Evolutionary conservation across 73 alveolate genomes (phyloP), one percentile per base, ranked within the genome.

Genomic region (Loxodes magnus): DNA sequence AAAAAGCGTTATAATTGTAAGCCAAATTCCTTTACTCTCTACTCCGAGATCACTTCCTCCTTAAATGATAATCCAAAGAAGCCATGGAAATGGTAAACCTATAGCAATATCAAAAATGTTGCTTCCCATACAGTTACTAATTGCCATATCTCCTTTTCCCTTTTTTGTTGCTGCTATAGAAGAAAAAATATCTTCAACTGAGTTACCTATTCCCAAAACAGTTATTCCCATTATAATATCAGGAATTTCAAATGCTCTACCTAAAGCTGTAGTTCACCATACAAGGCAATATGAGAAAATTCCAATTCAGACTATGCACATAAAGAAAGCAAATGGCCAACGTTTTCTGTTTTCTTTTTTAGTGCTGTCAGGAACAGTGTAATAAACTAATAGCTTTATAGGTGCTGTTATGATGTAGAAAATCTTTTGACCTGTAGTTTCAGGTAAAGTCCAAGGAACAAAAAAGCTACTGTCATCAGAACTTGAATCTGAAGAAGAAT

Each of bases 201-300:
- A 12, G 7, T 25, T 23, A 0, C 59, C 59, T 19, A 24, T 24
- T 0, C 43, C 59, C 17, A 46, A 1, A 10, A 46, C n/a, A 5
- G 26, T 46, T n/a, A 46, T 24, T 23, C 59, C 59, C 22, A 46
- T 37, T 7, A 46, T 22, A 1, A 37, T 24, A 10, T 46, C 53
- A 46, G 62, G 59, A 46, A 46, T 46, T 7, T 15, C 21, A 17
- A 46, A 41, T 10, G 53, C 59, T 22, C 51, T 46, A 5, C 59
- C 59, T 16, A 46, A 5, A n/a, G 22, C 59, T n/a, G 39, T 5
- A 16, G 26, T 25, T 41, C 59, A 46, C 59, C 59, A 46, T 1
- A 46, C 59, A 1, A 46, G 6, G 5, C 22, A 25, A 24, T 25
- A 46, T n/a, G 43, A 10, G 26, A 22, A 24, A 46, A 9, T 17